Conservation (phyloP, 495 filamentous ascomycete species). For the Hypoxylon fuscum region DNA sequence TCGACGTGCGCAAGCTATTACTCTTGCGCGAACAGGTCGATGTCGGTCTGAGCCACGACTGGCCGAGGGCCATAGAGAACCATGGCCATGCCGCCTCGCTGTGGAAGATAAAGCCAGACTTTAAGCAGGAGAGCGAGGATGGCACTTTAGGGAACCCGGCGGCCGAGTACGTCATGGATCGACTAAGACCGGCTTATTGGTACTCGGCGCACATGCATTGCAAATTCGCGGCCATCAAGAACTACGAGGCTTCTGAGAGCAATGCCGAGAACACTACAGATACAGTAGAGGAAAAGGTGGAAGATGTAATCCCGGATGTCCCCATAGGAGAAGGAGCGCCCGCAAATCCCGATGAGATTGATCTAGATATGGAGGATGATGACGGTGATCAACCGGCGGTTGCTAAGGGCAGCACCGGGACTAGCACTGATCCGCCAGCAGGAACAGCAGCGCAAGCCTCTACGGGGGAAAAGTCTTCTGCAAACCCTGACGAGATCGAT, state of each 20-base stretch:
- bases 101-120: slow-evolving; percentile 74
- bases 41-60: slow-evolving; percentile 92
- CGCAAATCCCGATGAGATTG: slow-evolving; percentile 63
- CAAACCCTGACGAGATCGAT: slow-evolving; percentile 65
- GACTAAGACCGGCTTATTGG: slow-evolving; percentile 85
- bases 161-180: slow-evolving; percentile 78
- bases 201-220: slow-evolving; percentile 94
- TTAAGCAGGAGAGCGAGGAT: slow-evolving; percentile 74
- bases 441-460: too few relatives aligned
- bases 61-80: slow-evolving; percentile 83
- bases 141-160: slow-evolving; percentile 81
- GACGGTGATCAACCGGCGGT: slow-evolving; percentile 43
- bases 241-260: slow-evolving; percentile 59
- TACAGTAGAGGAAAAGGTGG: slow-evolving; percentile 1
- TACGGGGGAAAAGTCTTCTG: too few relatives aligned
- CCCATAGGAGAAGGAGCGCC: not conserved
- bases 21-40: slow-evolving; percentile 85
- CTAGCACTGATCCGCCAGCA: too few relatives aligned
- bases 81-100: slow-evolving; percentile 70
- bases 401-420: not conserved
- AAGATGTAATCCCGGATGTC: not conserved
- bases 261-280: slow-evolving; percentile 14
- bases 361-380: slow-evolving; percentile 64
- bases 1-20: slow-evolving; percentile 92
- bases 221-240: slow-evolving; percentile 78